Evolutionary conservation across 768 basidiomycete genomes (phyloP), one percentile per base, ranked within the genome.

Genomic region (Calocera cornea): DNA sequence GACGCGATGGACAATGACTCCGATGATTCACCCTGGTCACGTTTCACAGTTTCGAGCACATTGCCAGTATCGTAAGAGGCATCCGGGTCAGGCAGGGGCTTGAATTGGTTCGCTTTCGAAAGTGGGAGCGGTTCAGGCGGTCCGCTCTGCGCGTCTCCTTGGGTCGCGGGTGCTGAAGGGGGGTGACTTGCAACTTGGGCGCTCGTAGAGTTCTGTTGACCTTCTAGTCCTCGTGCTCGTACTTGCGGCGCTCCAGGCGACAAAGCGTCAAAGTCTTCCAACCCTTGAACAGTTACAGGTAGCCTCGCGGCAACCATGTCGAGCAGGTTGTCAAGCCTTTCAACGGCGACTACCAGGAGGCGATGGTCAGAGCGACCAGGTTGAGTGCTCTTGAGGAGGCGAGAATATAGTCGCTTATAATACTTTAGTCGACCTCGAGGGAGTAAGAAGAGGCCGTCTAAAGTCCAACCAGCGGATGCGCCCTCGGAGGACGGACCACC

Each of bases 401-500:
- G 85, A 64, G 84, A 82, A 74, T 98, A 98, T 0, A 98, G 81
- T 75, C 89, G 95, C 73, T 86, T 87, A 80, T 97, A 98, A 77
- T 99, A 98, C 72, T 86, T 86, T 67, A 99, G 78, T 47, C 97
- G 85, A 16, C 80, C 80, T 73, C 87, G 88, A 0, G 97, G 97
- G 10, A 98, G 82, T 14, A 89, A 78, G 79, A 99, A 99, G 24
- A 98, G 80, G 8, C 84, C 78, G 74, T 98, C 95, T 16, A 98
- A 79, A 0, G 92, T 89, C 92, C 95, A 97, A 12, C 24, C 60
- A 63, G 17, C 41, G 47, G 78, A 64, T 2, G 77, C 74, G 5
- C 81, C 77, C 64, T 64, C 66, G 41, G 68, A 19, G 70, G 81
- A 76, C 50, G 75, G 74, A 17, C 75, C 72, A 12, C 77, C 72